Evolutionary conservation across 768 basidiomycete species (phyloP).

Genomic region (Boletus rufocinnamomeus): DNA sequence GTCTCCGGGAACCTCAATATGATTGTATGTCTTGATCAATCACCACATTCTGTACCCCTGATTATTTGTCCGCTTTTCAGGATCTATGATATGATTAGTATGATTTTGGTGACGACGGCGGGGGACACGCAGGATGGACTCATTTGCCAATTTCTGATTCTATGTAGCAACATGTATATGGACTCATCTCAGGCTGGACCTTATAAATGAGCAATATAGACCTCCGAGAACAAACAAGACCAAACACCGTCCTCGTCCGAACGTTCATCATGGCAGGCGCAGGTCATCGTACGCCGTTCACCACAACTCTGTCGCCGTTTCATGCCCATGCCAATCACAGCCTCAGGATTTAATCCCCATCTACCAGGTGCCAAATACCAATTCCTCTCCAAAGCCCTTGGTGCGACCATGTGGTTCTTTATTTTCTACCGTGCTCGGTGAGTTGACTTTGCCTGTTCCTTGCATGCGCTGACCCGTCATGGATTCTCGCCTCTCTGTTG

Average conservation of each 20-base stretch:
- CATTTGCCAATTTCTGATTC: not conserved
- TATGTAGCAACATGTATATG: not conserved
- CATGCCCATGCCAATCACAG: slow-evolving; percentile 32
- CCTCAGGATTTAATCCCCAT: slow-evolving; percentile 86
- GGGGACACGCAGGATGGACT: not conserved
- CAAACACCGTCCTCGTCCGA: slow-evolving; percentile 28
- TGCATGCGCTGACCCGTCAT: not conserved
- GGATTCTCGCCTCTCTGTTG: not conserved
- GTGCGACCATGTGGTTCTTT: slow-evolving; percentile 98
- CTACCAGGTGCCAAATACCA: slow-evolving; percentile 75
- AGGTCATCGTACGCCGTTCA: slow-evolving; percentile 29
- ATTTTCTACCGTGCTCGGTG: slow-evolving; percentile 95
- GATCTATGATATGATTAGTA: slow-evolving; percentile 5
- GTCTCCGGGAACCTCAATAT: slow-evolving; percentile 85
- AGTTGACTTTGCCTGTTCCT: slow-evolving; percentile 32
- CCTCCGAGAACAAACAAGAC: slow-evolving; percentile 21
- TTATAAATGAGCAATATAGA: not conserved
- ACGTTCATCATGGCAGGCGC: slow-evolving; percentile 38
- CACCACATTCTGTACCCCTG: not conserved
- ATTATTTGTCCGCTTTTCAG: not conserved
- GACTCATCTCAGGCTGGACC: not conserved
- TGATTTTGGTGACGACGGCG: not conserved
- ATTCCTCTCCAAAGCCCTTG: slow-evolving; percentile 81
- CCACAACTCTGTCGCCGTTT: not conserved
- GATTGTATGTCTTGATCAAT: slow-evolving; percentile 44